Percentiles rank a stretch among this genome's conserved stretches.
These are phyloP conservation scores for Ganoderma resinaceum DNA, from an alignment of 1,284 basidiomycete species.

Conservation along the genomic window DNA sequence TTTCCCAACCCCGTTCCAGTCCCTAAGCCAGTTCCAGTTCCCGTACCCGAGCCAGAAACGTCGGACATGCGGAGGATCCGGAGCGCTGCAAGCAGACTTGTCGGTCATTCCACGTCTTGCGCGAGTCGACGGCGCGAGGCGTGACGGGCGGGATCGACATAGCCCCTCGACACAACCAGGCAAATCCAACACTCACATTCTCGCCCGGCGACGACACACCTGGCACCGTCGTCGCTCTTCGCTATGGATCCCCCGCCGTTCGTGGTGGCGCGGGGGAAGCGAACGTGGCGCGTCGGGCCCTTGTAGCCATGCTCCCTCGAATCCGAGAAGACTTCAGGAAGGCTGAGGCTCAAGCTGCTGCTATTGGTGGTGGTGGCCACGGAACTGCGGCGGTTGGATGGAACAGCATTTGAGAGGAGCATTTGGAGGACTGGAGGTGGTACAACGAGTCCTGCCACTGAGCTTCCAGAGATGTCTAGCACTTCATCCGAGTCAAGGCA, in stretches of 20 bases:
- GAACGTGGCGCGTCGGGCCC: conserved; percentile 58
- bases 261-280: conserved; percentile 60
- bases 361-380: conserved; percentile 16
- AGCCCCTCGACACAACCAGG: neutral
- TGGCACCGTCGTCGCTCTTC: conserved; percentile 66
- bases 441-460: too few species aligned
- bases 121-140: conserved; percentile 6
- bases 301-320: conserved; percentile 52
- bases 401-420: conserved; percentile 15
- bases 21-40: conserved; percentile 22
- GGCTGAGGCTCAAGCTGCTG: conserved; percentile 21
- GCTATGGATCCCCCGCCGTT: conserved; percentile 70
- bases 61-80: conserved; percentile 67
- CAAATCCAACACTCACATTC: conserved; percentile 61
- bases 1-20: conserved; percentile 7
- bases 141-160: conserved; percentile 1
- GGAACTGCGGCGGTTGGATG: conserved; percentile 22
- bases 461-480: neutral
- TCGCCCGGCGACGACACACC: conserved; percentile 75
- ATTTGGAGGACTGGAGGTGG: too few species aligned
- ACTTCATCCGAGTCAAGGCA: neutral
- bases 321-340: conserved; percentile 48
- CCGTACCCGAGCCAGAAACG: conserved; percentile 38
- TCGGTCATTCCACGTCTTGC: neutral
- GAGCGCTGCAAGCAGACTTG: conserved; percentile 53